These are phyloP conservation scores for Mycena capillaripes DNA, from an alignment of 768 basidiomycete genomes.

Conservation along the genomic window DNA sequence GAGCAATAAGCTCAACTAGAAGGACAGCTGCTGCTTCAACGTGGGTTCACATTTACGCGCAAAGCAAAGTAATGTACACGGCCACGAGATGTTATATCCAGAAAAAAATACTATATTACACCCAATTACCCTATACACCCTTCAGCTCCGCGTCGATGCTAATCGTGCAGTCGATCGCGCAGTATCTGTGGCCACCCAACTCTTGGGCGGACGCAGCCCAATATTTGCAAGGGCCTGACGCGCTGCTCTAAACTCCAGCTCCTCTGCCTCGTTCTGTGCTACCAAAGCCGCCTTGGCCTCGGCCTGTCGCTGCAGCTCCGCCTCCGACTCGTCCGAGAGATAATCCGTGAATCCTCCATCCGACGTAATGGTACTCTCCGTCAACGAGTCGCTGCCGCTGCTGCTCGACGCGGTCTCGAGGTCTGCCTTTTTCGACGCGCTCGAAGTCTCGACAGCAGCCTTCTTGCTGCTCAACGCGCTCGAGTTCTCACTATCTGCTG, in stretches of 20 bases:
- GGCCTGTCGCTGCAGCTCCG: constrained; percentile 88
- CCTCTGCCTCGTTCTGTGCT: constrained; percentile 86
- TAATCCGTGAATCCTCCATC: constrained; percentile 93
- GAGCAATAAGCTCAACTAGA: not conserved
- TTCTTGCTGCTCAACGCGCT: constrained; percentile 66
- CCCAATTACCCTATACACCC: not conserved
- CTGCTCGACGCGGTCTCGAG: constrained; percentile 57
- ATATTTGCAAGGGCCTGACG: constrained; percentile 83
- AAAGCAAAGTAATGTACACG: not conserved
- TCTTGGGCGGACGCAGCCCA: constrained; percentile 75
- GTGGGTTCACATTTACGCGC: not conserved
- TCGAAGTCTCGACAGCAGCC: constrained; percentile 43
- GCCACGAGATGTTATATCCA: not conserved
- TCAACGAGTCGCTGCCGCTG: constrained; percentile 75
- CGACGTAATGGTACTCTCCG: constrained; percentile 85
- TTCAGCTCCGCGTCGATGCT: constrained; percentile 29
- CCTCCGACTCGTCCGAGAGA: constrained; percentile 93
- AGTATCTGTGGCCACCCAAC: constrained; percentile 19
- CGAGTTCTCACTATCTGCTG: constrained; percentile 51
- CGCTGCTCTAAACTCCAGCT: constrained; percentile 85
- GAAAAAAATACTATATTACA: constrained; percentile 9
- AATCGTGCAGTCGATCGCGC: constrained; percentile 20
- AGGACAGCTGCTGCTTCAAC: too few species aligned
- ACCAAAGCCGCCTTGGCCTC: constrained; percentile 83
- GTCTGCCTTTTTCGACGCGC: constrained; percentile 49